Conservation (phyloP, 148 eudicot species). For the Mesembryanthemum crystallinum region DNA sequence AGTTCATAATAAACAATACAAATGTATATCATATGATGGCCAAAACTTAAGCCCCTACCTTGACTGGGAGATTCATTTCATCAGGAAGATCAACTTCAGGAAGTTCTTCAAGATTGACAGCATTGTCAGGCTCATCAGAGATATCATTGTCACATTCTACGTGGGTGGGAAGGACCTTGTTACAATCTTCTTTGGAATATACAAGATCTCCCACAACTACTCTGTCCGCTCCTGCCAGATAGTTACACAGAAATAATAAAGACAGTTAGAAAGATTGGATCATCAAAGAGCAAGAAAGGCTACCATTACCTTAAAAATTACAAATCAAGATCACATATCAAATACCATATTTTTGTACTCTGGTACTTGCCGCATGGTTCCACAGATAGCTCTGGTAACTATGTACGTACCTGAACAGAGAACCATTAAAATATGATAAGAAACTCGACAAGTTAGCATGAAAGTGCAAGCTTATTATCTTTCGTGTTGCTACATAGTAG, state of each 20-base stretch:
- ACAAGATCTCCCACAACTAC: conserved; percentile 93
- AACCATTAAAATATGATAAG: conserved; percentile 6
- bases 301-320: neutral
- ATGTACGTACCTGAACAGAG: conserved; percentile 80
- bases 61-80: conserved; percentile 53
- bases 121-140: conserved; percentile 36
- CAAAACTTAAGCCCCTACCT: conserved; percentile 43
- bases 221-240: conserved; percentile 57
- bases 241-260: conserved; percentile 1
- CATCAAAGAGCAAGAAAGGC: neutral
- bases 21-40: neutral
- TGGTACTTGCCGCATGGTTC: conserved; percentile 88
- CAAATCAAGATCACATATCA: neutral
- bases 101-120: conserved; percentile 50
- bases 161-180: conserved; percentile 27
- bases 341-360: conserved; percentile 86
- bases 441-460: neutral
- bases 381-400: conserved; percentile 96
- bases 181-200: conserved; percentile 54
- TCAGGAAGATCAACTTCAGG: conserved; percentile 52
- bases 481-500: neutral
- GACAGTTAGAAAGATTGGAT: neutral
- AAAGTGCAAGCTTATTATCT: conserved; percentile 4
- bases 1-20: neutral
- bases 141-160: conserved; percentile 44